Base-by-base conservation (phyloP, 2,329 filamentous ascomycete species). In the Dactylellina drechsleri region DNA sequence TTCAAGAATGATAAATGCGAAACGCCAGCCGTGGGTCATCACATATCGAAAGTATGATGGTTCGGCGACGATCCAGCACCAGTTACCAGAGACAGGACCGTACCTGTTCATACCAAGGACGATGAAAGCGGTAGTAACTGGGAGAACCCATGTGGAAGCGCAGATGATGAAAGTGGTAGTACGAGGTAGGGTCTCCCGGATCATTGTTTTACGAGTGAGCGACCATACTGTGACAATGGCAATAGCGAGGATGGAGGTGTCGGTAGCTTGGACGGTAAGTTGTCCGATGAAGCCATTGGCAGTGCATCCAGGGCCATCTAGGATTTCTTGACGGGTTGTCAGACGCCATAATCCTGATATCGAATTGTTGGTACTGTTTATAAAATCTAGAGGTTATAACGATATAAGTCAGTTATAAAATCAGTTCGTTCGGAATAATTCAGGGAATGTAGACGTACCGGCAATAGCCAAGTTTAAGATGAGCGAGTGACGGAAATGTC, bases 251-350 rank as follows among this genome's bases (percentile, higher is more conserved):
- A 85, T 83, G 31, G 82, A 82, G 71, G 62, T 83, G 66, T 83
- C 82, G 23, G 80, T 80, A 2, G 82, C 82, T 77, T 85, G 83
- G 12, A 84, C 84, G 1, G 82, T 84, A 53, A 84, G 79, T 64
- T 85, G 84, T 23, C 83, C 83, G 43, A 84, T 74, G 79, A 82
- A 84, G 41, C 83, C 84, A 76, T 85, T 85, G 16, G 82, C 66
- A 7, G 80, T 80, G 76, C 84, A 85, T 2, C 80, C 81, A 0
- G 78, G 13, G 12, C 82, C 81, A 7, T 79, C 70, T 5, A 66
- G 49, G 15, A 83, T 77, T 12, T 80, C 77, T 0, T 75, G 74
- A 31, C 80, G 78, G 2, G 76, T 74, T 3, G 83, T 77, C 13
- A 81, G 80, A 50, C 81, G 78, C 66, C 70, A 77, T 20, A 81